Evolutionary conservation across 257 asterid genomes (phyloP).

Genomic region (Verbena officinalis): DNA sequence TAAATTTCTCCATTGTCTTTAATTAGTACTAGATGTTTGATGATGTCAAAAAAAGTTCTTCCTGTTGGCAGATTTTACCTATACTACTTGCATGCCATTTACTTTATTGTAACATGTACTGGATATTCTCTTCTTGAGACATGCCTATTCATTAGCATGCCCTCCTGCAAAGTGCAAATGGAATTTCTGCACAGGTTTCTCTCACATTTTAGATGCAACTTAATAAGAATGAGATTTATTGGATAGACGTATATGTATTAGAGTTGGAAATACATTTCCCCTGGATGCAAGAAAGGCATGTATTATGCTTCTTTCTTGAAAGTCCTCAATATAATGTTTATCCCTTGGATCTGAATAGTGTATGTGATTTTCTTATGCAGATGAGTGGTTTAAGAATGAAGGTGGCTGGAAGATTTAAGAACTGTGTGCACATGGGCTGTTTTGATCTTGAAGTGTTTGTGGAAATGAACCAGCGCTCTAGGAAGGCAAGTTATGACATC

Average conservation of each 20-base stretch:
- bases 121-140: neutral
- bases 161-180: constrained; percentile 5
- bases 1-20: no score
- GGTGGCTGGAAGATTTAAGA: constrained; percentile 91
- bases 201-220: no score
- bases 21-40: no score
- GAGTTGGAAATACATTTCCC: neutral
- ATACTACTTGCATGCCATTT: neutral
- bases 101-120: neutral
- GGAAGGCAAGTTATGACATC: constrained; percentile 73
- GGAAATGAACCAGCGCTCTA: constrained; percentile 92
- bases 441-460: constrained; percentile 92
- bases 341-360: constrained; percentile 19
- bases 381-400: constrained; percentile 97
- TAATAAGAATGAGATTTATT: neutral
- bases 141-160: neutral
- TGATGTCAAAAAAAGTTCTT: neutral
- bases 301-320: neutral
- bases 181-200: no score
- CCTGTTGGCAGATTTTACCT: neutral
- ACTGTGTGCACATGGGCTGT: constrained; percentile 97
- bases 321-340: neutral
- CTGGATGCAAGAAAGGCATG: neutral
- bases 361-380: constrained; percentile 43
- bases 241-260: neutral